phyloP scores from a whole-genome alignment of 306 rosid species.

The Prunus mume region DNA sequence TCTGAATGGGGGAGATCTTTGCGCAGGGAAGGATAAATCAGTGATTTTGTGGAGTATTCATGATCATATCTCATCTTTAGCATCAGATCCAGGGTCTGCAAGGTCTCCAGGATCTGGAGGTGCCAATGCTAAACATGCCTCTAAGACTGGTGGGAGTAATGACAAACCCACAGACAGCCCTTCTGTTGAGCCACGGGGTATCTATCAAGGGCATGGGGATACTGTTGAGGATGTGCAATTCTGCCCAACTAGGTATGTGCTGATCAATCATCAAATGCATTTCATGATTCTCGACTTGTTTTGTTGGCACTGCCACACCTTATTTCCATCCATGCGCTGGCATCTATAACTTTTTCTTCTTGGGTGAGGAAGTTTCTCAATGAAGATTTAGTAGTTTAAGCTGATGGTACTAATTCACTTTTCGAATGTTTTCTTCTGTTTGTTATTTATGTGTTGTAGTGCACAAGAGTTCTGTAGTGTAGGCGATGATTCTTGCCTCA shows the following conservation, averaged over 20 bases:
- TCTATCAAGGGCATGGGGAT: conserved; percentile 82
- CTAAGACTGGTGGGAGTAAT: conserved; percentile 63
- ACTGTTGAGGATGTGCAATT: conserved; percentile 98
- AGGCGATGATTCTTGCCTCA: conserved; percentile 88
- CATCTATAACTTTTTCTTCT: not conserved
- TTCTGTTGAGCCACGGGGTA: conserved; percentile 83
- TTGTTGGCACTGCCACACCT: not conserved
- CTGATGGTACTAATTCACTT: not conserved
- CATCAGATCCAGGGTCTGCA: conserved; percentile 43
- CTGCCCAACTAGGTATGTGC: conserved; percentile 86
- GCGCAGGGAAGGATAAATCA: conserved; percentile 85
- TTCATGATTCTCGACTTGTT: conserved; percentile 6
- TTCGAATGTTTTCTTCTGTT: conserved; percentile 6
- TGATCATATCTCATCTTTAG: conserved; percentile 80
- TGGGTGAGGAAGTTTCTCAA: not conserved
- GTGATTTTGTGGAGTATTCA: conserved; percentile 98
- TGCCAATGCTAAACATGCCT: conserved; percentile 45
- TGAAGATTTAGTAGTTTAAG: not conserved
- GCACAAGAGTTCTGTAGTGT: conserved; percentile 65
- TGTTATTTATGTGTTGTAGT: conserved; percentile 17
- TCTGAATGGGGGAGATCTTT: conserved; percentile 17
- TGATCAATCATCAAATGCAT: not conserved
- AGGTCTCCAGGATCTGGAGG: conserved; percentile 61
- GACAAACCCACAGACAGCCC: conserved; percentile 72
- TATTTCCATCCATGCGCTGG: not conserved